These are phyloP conservation scores for Pseudogymnoascus sp. DNA, from an alignment of 2,329 filamentous ascomycete genomes.

Conservation along the genomic window DNA sequence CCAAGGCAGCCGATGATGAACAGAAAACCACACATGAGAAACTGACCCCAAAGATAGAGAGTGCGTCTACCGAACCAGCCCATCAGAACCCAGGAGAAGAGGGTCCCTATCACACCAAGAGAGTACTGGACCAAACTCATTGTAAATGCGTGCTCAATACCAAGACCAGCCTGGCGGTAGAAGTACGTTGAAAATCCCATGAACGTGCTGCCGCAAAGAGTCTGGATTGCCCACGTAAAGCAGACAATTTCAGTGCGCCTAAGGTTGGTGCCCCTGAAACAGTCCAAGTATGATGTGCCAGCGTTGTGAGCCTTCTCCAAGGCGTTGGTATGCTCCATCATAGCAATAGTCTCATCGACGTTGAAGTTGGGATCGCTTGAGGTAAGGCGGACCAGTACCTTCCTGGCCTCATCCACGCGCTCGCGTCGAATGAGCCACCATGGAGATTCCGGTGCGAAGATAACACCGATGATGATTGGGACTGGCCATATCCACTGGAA, in stretches of 20 bases:
- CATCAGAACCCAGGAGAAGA: conserved; percentile 46
- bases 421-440: conserved; percentile 43
- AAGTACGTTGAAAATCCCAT: conserved; percentile 57
- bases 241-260: conserved; percentile 48
- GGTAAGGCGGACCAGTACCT: conserved; percentile 25
- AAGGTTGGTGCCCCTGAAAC: conserved; percentile 40
- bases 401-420: conserved; percentile 38
- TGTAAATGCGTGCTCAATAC: conserved; percentile 40
- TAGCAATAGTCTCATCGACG: conserved; percentile 40
- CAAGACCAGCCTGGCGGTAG: conserved; percentile 49
- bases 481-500: conserved; percentile 47
- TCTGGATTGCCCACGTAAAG: conserved; percentile 58
- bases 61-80: conserved; percentile 34
- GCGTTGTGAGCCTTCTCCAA: conserved; percentile 38
- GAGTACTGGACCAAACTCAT: conserved; percentile 44
- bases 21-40: conserved; percentile 65
- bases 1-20: conserved; percentile 68
- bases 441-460: conserved; percentile 41
- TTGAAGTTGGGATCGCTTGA: conserved; percentile 34
- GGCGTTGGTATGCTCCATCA: conserved; percentile 50
- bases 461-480: conserved; percentile 38
- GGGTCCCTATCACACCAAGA: conserved; percentile 45
- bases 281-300: conserved; percentile 43
- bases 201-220: conserved; percentile 54
- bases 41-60: conserved; percentile 44